Evolutionary conservation across 371 early-diverging fungal species (phyloP).

Genomic region (Haplosporangium sp.): DNA sequence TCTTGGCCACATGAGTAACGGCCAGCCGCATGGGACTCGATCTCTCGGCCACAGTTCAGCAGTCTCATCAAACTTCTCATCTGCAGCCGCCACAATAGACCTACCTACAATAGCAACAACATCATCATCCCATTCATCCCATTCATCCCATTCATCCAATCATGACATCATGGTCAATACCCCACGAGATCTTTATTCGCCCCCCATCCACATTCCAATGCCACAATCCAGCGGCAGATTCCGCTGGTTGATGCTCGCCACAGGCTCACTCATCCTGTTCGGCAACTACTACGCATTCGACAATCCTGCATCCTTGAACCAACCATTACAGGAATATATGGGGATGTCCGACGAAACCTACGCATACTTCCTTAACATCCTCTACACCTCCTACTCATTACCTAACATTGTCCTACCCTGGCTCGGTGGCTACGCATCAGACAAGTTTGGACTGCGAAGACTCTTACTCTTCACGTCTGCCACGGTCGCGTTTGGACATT

Average conservation of each 20-base stretch:
- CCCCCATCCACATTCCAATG: background rate
- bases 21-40: too few relatives aligned
- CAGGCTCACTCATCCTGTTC: constrained; percentile 61
- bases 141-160: too few relatives aligned
- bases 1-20: too few relatives aligned
- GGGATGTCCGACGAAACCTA: constrained; percentile 45
- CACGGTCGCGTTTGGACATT: constrained; percentile 70
- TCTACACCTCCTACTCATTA: constrained; percentile 72
- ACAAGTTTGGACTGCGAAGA: constrained; percentile 54
- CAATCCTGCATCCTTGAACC: constrained; percentile 71
- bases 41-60: too few relatives aligned
- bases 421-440: constrained; percentile 64
- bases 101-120: too few relatives aligned
- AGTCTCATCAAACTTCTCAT: too few relatives aligned
- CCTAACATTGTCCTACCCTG: constrained; percentile 77
- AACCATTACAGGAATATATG: constrained; percentile 56
- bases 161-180: too few relatives aligned
- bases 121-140: too few relatives aligned
- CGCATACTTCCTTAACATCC: constrained; percentile 55
- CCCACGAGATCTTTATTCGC: background rate
- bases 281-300: constrained; percentile 74
- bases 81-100: too few relatives aligned
- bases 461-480: constrained; percentile 62
- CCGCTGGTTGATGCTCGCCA: constrained; percentile 57
- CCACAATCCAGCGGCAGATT: constrained; percentile 6